Conservation (phyloP, 306 rosid genomes). For the Astragalus glycyphyllos region DNA sequence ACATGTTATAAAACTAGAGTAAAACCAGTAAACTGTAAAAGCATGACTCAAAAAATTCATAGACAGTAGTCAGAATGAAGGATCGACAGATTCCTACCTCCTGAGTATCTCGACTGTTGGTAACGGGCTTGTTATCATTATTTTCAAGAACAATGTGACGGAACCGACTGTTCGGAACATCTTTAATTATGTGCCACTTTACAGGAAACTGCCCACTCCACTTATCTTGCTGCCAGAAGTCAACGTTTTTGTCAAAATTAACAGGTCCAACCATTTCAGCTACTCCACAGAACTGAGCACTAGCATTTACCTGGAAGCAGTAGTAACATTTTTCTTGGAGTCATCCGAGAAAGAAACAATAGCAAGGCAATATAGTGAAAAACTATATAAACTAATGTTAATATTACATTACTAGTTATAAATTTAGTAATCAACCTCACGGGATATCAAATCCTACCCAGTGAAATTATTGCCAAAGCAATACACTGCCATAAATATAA, state of each 20-base stretch:
- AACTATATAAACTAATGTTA: not conserved
- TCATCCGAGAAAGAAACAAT: conserved; percentile 22
- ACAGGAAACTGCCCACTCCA: conserved; percentile 94
- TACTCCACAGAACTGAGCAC: conserved; percentile 95
- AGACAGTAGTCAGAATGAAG: conserved; percentile 4
- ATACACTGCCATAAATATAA: conserved; percentile 30
- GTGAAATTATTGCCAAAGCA: conserved; percentile 36
- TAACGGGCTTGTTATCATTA: conserved; percentile 93
- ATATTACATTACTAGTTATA: not conserved
- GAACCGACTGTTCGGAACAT: conserved; percentile 85
- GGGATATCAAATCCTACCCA: conserved; percentile 33
- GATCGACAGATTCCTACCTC: conserved; percentile 62
- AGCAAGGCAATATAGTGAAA: conserved; percentile 1
- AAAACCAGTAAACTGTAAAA: conserved; percentile 17
- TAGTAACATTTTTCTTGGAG: conserved; percentile 28
- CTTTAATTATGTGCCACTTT: conserved; percentile 87
- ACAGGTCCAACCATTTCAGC: conserved; percentile 95
- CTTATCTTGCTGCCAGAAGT: conserved; percentile 94
- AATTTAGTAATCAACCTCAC: conserved; percentile 25
- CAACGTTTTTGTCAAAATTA: conserved; percentile 83
- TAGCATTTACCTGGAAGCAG: conserved; percentile 78
- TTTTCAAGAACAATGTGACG: conserved; percentile 86
- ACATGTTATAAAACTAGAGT: not conserved
- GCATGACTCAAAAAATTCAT: conserved; percentile 26
- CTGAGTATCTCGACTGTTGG: conserved; percentile 93